Conservation (phyloP, 805 yeast species). For the Yamadazyma paraphyllophila region DNA sequence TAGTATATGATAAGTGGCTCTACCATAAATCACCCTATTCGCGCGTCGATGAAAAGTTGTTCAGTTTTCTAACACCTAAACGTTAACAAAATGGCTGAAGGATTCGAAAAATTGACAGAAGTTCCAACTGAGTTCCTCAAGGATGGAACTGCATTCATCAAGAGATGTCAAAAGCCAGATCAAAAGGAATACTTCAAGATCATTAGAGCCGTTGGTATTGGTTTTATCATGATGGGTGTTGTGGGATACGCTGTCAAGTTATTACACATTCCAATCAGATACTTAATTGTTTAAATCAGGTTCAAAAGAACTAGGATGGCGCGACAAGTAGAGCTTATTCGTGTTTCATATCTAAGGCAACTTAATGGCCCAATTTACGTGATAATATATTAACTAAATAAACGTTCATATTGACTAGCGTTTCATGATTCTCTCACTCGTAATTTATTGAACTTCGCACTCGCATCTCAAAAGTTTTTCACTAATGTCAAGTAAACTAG, state of each 20-base stretch:
- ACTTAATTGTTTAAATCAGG: conserved; percentile 73
- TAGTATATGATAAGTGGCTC: not conserved
- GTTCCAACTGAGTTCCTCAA: conserved; percentile 87
- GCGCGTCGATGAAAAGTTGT: conserved; percentile 8
- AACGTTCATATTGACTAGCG: not conserved
- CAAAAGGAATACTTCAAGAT: conserved; percentile 83
- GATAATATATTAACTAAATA: not conserved
- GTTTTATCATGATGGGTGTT: conserved; percentile 96
- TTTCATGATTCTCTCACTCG: no score
- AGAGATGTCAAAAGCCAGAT: conserved; percentile 91
- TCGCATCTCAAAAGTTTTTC: conserved; percentile 5
- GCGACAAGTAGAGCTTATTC: not conserved
- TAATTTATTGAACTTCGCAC: not conserved
- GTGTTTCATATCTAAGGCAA: not conserved
- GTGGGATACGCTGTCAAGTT: conserved; percentile 95
- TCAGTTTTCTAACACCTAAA: conserved; percentile 3
- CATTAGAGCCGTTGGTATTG: conserved; percentile 93
- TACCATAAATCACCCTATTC: not conserved
- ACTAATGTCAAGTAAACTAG: conserved; percentile 44
- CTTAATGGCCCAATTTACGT: not conserved
- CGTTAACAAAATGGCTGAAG: conserved; percentile 43
- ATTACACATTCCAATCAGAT: conserved; percentile 93
- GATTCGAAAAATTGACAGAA: conserved; percentile 75
- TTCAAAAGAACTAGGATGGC: not conserved
- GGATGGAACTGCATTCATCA: conserved; percentile 86